Conservation (phyloP, 2,329 filamentous ascomycete species). For the Penicillium capsulatum region DNA sequence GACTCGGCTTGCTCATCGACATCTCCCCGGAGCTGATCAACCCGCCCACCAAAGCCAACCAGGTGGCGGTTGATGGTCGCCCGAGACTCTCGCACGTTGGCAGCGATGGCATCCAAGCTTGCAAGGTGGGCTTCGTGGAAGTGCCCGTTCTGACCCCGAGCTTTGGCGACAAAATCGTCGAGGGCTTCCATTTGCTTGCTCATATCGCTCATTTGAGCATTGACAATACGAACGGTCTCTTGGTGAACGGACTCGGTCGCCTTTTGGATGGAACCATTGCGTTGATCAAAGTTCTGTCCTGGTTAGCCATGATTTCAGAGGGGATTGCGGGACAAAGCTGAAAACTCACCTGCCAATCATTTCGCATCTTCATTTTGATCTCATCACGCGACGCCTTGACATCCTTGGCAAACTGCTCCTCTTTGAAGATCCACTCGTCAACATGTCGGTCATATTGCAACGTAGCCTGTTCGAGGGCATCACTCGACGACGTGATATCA, state of each 20-base stretch:
- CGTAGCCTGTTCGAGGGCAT: slow-evolving; percentile 62
- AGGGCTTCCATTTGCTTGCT: slow-evolving; percentile 83
- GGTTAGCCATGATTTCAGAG: slow-evolving; percentile 23
- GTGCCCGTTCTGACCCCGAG: slow-evolving; percentile 71
- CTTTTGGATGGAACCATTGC: slow-evolving; percentile 76
- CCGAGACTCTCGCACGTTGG: slow-evolving; percentile 69
- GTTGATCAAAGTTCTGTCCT: slow-evolving; percentile 63
- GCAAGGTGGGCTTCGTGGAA: slow-evolving; percentile 67
- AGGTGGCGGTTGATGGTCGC: slow-evolving; percentile 66
- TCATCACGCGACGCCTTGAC: slow-evolving; percentile 69
- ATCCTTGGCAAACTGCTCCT: slow-evolving; percentile 64
- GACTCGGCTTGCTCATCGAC: slow-evolving; percentile 58
- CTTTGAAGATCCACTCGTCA: slow-evolving; percentile 67
- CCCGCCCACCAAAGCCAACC: slow-evolving; percentile 62
- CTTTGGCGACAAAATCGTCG: slow-evolving; percentile 82
- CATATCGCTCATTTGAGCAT: slow-evolving; percentile 82
- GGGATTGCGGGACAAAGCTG: neutral
- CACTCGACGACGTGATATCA: slow-evolving; percentile 61
- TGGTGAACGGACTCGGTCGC: slow-evolving; percentile 84
- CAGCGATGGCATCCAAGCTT: slow-evolving; percentile 63
- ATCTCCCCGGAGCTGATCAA: slow-evolving; percentile 64
- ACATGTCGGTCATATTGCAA: slow-evolving; percentile 66
- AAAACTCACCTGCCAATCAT: slow-evolving; percentile 71
- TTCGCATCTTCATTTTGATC: slow-evolving; percentile 75
- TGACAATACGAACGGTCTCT: slow-evolving; percentile 83